phyloP scores from a whole-genome alignment of 2,329 filamentous ascomycete species.

The Xenoacremonium recifei region DNA sequence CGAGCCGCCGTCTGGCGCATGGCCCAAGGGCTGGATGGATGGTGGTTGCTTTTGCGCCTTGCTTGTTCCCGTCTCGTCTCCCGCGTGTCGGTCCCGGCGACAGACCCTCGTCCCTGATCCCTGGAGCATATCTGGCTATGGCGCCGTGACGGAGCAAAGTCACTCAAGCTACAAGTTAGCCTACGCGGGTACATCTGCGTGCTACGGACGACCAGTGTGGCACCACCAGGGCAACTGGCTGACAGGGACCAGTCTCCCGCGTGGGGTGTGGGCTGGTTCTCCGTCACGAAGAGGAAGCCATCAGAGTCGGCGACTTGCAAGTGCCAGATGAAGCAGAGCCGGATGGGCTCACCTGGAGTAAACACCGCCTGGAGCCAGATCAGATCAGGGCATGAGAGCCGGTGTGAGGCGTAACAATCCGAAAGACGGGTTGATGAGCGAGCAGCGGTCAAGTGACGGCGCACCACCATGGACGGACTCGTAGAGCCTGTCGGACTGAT shows the following conservation, averaged over 20 bases:
- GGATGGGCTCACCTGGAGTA: constrained; percentile 25
- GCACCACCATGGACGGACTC: constrained; percentile 16
- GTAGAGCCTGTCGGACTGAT: background rate
- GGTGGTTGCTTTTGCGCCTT: constrained; percentile 3
- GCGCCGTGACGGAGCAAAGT: background rate
- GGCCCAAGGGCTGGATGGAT: background rate
- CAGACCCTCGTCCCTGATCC: constrained; percentile 10
- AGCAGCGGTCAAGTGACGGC: constrained; percentile 27
- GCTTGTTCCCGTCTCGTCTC: constrained; percentile 15
- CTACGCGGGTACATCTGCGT: too few species aligned
- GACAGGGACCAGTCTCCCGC: background rate
- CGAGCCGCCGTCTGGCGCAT: background rate
- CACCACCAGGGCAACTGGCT: too few species aligned
- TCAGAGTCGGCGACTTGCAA: too few species aligned
- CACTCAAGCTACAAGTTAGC: too few species aligned
- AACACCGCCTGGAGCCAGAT: constrained; percentile 21
- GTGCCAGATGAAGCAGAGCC: too few species aligned
- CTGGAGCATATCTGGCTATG: background rate
- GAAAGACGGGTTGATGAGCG: constrained; percentile 13
- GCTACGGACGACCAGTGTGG: too few species aligned
- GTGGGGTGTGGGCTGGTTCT: constrained; percentile 3
- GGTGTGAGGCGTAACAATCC: background rate
- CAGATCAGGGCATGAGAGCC: constrained; percentile 15
- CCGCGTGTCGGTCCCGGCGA: constrained; percentile 18
- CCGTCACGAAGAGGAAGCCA: background rate